phyloP scores from a whole-genome alignment of 2,329 filamentous ascomycete species.

The Monilinia polystroma region DNA sequence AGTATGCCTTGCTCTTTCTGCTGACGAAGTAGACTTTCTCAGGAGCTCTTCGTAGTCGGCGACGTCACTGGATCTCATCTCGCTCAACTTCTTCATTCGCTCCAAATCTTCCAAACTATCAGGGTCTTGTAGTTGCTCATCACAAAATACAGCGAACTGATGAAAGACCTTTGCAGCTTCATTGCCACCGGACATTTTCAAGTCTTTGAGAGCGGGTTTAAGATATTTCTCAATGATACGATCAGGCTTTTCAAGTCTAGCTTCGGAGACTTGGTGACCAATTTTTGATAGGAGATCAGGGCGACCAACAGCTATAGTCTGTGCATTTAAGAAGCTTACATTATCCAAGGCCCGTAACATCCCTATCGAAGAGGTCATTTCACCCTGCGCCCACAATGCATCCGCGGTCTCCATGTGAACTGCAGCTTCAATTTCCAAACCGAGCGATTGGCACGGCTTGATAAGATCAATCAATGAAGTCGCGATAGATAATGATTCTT shows the following conservation, averaged over 20 bases:
- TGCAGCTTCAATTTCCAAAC: constrained; percentile 72
- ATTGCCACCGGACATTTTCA: constrained; percentile 65
- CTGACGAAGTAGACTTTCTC: constrained; percentile 44
- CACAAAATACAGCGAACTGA: constrained; percentile 93
- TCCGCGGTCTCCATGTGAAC: constrained; percentile 81
- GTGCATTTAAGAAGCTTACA: constrained; percentile 60
- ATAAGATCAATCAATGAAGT: constrained; percentile 80
- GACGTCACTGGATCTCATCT: constrained; percentile 80
- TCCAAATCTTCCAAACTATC: constrained; percentile 82
- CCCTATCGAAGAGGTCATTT: constrained; percentile 82
- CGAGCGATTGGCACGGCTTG: constrained; percentile 65
- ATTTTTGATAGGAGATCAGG: constrained; percentile 83
- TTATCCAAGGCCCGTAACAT: constrained; percentile 76
- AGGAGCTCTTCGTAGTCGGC: constrained; percentile 64
- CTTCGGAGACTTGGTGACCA: constrained; percentile 84
- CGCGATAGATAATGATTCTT: constrained; percentile 83
- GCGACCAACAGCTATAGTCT: constrained; percentile 69
- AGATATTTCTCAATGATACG: constrained; percentile 86
- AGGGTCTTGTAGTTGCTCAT: constrained; percentile 85
- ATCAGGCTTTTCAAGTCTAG: constrained; percentile 86
- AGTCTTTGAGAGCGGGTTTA: constrained; percentile 76
- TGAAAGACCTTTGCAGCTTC: constrained; percentile 89
- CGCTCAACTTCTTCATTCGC: constrained; percentile 73
- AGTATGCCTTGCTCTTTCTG: constrained; percentile 56
- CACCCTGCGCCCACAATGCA: constrained; percentile 91